Evolutionary conservation across 2,329 filamentous ascomycete genomes (phyloP).

Genomic region (Lecanosticta acicola): DNA sequence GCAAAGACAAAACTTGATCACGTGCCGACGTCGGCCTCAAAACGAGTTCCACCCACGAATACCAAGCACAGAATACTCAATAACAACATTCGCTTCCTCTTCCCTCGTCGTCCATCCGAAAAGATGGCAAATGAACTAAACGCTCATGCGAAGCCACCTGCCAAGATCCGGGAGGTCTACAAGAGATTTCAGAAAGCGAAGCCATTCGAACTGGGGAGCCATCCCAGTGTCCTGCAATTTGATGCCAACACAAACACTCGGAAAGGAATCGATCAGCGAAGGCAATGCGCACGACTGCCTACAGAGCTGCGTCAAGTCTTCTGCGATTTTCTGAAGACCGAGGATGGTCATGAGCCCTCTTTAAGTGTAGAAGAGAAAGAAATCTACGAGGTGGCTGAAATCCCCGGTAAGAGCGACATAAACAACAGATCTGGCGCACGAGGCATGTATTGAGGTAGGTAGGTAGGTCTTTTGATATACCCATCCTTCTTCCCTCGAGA

Average conservation of each 20-base stretch:
- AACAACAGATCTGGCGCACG: background rate
- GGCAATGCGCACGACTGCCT: conserved; percentile 6
- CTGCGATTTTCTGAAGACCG: conserved; percentile 13
- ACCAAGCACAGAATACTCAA: no score
- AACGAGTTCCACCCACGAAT: background rate
- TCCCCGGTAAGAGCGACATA: conserved; percentile 56
- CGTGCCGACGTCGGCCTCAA: no score
- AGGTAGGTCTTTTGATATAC: conserved; percentile 65
- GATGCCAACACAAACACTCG: background rate
- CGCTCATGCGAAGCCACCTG: conserved; percentile 72
- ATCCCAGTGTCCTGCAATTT: conserved; percentile 14
- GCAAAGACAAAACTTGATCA: no score
- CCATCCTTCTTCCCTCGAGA: conserved; percentile 66
- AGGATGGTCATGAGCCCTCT: background rate
- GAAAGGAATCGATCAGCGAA: no score
- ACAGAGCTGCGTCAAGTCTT: conserved; percentile 13
- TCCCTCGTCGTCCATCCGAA: no score
- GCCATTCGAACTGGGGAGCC: conserved; percentile 42
- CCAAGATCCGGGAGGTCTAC: conserved; percentile 63
- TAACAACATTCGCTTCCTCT: no score
- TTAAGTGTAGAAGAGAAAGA: background rate
- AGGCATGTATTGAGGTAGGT: conserved; percentile 21
- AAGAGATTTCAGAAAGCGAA: conserved; percentile 66
- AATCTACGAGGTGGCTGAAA: conserved; percentile 55
- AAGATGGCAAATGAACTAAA: conserved; percentile 47